These are phyloP conservation scores for Chalciporus piperatus DNA, from an alignment of 768 basidiomycete species.

Conservation along the genomic window DNA sequence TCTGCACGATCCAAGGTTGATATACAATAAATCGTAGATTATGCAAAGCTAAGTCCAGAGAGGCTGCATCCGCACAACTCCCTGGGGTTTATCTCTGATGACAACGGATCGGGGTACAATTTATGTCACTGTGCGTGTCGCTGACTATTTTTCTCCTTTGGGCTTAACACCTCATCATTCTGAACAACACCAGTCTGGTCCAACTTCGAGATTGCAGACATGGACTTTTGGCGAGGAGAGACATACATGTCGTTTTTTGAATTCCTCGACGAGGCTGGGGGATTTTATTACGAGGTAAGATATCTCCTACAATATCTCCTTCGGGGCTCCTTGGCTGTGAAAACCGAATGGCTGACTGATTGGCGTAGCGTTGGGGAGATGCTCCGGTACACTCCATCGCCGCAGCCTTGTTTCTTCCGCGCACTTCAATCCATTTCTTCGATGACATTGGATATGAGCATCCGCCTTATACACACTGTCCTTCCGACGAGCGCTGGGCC, in stretches of 20 bases:
- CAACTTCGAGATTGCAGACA: conserved; percentile 88
- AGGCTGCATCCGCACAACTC: conserved; percentile 52
- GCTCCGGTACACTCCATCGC: conserved; percentile 91
- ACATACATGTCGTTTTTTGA: conserved; percentile 85
- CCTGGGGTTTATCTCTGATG: conserved; percentile 61
- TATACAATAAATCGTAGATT: conserved; percentile 22
- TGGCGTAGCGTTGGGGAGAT: conserved; percentile 82
- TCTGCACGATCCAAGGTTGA: neutral
- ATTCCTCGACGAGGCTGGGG: conserved; percentile 73
- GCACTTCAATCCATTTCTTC: conserved; percentile 93
- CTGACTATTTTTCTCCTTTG: neutral
- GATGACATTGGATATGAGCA: conserved; percentile 67
- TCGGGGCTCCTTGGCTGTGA: too few species aligned
- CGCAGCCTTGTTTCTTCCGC: conserved; percentile 83
- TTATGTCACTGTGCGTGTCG: conserved; percentile 55
- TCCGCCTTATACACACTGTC: conserved; percentile 28
- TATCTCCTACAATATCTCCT: neutral
- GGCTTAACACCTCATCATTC: neutral
- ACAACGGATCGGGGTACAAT: conserved; percentile 62
- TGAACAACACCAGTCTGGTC: conserved; percentile 65
- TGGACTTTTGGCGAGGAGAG: conserved; percentile 83
- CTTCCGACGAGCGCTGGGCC: conserved; percentile 19
- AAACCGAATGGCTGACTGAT: neutral
- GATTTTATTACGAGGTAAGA: conserved; percentile 83
- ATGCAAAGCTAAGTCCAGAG: conserved; percentile 40